Evolutionary conservation across 306 rosid species (phyloP).

Genomic region (Echinosophora koreensis): DNA sequence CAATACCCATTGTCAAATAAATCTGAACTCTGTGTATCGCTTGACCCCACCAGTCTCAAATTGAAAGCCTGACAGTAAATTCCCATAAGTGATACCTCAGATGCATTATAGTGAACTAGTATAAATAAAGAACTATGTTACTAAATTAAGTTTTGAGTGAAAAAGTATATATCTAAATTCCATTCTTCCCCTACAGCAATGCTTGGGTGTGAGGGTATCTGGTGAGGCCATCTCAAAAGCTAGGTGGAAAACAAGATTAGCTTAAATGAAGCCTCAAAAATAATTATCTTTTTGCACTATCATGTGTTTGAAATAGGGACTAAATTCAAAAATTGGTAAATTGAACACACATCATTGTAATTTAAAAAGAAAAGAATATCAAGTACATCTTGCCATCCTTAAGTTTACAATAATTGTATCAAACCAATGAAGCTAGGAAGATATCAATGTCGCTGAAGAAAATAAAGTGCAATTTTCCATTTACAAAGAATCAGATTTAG

Average conservation of each 20-base stretch:
- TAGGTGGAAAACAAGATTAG: not conserved
- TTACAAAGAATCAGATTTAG: not conserved
- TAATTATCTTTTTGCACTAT: not conserved
- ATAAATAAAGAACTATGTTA: conserved; percentile 1
- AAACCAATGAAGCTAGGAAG: conserved; percentile 3
- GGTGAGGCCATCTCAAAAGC: not conserved
- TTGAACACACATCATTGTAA: not conserved
- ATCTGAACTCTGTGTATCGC: conserved; percentile 28
- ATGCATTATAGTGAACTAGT: not conserved
- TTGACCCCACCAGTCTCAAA: conserved; percentile 39
- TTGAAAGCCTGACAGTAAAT: conserved; percentile 51
- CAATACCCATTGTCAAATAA: conserved; percentile 33
- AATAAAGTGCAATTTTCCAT: not conserved
- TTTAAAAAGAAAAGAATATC: not conserved
- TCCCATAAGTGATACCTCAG: conserved; percentile 25
- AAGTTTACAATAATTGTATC: not conserved
- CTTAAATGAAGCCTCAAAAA: not conserved
- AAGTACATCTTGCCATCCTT: not conserved
- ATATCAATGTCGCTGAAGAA: conserved; percentile 8
- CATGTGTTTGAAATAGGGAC: not conserved
- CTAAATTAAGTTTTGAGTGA: conserved; percentile 8
- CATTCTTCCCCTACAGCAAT: conserved; percentile 19
- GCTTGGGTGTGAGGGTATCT: not conserved
- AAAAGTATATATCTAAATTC: conserved; percentile 4
- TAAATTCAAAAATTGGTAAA: not conserved